These are phyloP conservation scores for Aspergillus amoenus DNA, from an alignment of 2,329 filamentous ascomycete species.

Conservation along the genomic window DNA sequence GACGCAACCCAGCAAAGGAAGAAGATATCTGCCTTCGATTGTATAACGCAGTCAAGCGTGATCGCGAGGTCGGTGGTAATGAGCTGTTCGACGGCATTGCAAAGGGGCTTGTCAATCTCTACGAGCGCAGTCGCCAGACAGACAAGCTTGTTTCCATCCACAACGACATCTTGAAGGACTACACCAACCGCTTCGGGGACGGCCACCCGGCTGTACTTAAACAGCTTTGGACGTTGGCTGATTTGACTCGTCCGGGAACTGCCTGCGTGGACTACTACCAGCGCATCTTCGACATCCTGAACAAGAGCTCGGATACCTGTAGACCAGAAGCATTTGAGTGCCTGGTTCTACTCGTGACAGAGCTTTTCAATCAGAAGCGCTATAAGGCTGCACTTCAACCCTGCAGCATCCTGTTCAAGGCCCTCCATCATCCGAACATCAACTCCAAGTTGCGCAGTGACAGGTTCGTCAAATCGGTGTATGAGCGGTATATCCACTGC, in stretches of 20 bases:
- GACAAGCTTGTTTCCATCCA: slow-evolving; percentile 36
- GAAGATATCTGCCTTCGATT: slow-evolving; percentile 36
- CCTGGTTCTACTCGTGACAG: slow-evolving; percentile 35
- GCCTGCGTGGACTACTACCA: slow-evolving; percentile 40
- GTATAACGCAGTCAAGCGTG: slow-evolving; percentile 32
- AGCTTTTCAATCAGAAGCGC: slow-evolving; percentile 37
- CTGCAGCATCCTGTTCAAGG: slow-evolving; percentile 36
- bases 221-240: slow-evolving; percentile 36
- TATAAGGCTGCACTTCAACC: slow-evolving; percentile 37
- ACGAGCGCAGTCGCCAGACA: slow-evolving; percentile 29
- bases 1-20: slow-evolving; percentile 34
- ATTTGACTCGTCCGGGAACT: slow-evolving; percentile 35
- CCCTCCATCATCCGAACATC: slow-evolving; percentile 31
- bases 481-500: slow-evolving; percentile 34
- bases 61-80: slow-evolving; percentile 31
- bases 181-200: slow-evolving; percentile 31
- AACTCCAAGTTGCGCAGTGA: slow-evolving; percentile 34
- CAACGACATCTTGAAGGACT: slow-evolving; percentile 40
- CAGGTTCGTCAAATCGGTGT: slow-evolving; percentile 32
- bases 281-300: slow-evolving; percentile 35
- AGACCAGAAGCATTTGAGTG: slow-evolving; percentile 41
- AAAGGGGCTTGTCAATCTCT: slow-evolving; percentile 28
- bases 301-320: slow-evolving; percentile 35
- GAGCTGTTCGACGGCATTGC: slow-evolving; percentile 28
- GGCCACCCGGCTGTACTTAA: slow-evolving; percentile 37